A percentile compares a stretch with the other conserved stretches of the same genome.
Conservation (phyloP, 148 eudicot species). For the Silene latifolia region DNA sequence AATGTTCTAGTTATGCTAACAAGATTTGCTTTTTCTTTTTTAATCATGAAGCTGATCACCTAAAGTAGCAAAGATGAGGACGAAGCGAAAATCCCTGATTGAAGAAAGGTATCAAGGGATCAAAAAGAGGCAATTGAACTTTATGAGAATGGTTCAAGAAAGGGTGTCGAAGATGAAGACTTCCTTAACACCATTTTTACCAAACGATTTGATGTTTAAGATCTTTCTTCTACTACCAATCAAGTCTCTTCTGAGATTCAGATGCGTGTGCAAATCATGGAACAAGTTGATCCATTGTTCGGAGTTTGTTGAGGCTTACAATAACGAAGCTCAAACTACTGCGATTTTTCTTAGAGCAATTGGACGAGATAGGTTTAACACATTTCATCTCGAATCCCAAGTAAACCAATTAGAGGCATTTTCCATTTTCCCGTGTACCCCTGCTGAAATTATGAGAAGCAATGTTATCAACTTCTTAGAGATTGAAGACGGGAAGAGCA, state of each 20-base stretch:
- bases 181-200: constrained; percentile 19
- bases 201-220: constrained; percentile 35
- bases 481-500: constrained; percentile 27
- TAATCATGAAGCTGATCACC: neutral
- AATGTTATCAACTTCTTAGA: constrained; percentile 30
- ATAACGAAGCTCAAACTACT: constrained; percentile 19
- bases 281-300: constrained; percentile 33
- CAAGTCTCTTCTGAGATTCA: constrained; percentile 29
- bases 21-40: neutral
- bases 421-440: constrained; percentile 25
- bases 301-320: constrained; percentile 39
- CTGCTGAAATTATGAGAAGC: neutral
- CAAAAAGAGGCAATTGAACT: constrained; percentile 22
- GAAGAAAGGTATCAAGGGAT: constrained; percentile 28
- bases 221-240: constrained; percentile 36
- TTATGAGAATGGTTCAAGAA: constrained; percentile 23
- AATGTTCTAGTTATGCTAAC: neutral
- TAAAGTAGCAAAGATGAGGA: constrained; percentile 11
- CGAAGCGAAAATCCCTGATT: constrained; percentile 18
- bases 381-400: constrained; percentile 33
- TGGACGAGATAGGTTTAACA: neutral
- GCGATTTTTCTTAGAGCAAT: constrained; percentile 19
- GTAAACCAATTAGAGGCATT: constrained; percentile 15
- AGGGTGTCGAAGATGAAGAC: constrained; percentile 18
- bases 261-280: constrained; percentile 43